Evolutionary conservation across 2,329 filamentous ascomycete species (phyloP).

Genomic region (Cercospora zeina): DNA sequence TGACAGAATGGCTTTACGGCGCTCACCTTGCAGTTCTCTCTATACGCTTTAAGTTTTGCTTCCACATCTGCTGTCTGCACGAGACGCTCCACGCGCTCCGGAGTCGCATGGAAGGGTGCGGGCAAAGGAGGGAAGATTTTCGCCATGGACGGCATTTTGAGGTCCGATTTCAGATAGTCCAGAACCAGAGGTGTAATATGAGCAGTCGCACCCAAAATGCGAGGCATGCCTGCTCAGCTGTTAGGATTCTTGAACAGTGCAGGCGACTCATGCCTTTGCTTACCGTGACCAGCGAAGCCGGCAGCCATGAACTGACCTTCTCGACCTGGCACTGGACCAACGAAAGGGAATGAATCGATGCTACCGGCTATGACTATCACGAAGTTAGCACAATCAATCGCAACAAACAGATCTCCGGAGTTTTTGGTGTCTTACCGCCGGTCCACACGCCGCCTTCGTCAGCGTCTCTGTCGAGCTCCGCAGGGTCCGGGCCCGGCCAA

Average conservation of each 20-base stretch:
- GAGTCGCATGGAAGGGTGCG: constrained; percentile 36
- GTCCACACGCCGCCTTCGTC: constrained; percentile 38
- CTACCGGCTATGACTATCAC: constrained; percentile 22
- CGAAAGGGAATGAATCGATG: constrained; percentile 34
- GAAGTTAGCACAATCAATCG: constrained; percentile 2
- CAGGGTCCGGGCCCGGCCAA: constrained; percentile 29
- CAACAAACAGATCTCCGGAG: not conserved
- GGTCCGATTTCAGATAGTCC: constrained; percentile 28
- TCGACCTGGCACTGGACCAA: constrained; percentile 34
- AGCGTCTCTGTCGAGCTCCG: constrained; percentile 29
- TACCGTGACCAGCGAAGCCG: constrained; percentile 35
- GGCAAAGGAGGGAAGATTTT: constrained; percentile 35
- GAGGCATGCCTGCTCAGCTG: constrained; percentile 36
- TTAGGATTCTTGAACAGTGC: not conserved
- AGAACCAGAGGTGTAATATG: constrained; percentile 36
- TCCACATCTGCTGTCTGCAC: constrained; percentile 24
- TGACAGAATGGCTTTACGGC: constrained; percentile 27
- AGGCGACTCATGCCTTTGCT: not conserved
- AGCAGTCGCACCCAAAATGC: constrained; percentile 38
- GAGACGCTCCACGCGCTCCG: constrained; percentile 33
- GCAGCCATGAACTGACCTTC: constrained; percentile 35
- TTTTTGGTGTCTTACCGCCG: constrained; percentile 30
- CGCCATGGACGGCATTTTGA: constrained; percentile 29
- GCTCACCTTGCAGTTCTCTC: constrained; percentile 19
- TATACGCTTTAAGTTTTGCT: constrained; percentile 24